Evolutionary conservation across 176 grass and related monocot genomes (phyloP).

Genomic region (Saccharum officinarum): DNA sequence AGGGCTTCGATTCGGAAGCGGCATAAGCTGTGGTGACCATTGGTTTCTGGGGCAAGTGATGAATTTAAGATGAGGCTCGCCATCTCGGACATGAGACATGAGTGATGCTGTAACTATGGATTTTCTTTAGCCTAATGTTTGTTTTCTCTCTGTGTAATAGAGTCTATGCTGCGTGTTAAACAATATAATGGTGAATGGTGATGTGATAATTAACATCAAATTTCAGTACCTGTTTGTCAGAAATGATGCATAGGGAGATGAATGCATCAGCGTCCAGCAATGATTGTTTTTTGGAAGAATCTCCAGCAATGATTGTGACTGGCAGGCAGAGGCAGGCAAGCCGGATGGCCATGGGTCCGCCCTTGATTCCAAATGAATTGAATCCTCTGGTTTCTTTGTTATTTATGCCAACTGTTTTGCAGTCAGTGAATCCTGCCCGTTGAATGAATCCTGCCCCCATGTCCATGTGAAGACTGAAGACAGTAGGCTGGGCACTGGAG

Average conservation of each 20-base stretch:
- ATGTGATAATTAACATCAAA: constrained; percentile 18
- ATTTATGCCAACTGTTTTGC: constrained; percentile 40
- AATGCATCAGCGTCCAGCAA: neutral
- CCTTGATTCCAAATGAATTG: constrained; percentile 35
- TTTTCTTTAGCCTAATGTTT: neutral
- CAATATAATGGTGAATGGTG: constrained; percentile 22
- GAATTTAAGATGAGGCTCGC: constrained; percentile 39
- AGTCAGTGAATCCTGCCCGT: constrained; percentile 19
- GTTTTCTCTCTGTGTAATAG: constrained; percentile 4
- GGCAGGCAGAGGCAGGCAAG: neutral
- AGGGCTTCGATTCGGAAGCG: neutral
- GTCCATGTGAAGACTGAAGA: neutral
- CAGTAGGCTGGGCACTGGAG: neutral
- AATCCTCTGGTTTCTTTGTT: constrained; percentile 36
- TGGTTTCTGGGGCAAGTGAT: neutral
- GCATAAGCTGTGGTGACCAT: neutral
- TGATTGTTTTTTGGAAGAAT: neutral
- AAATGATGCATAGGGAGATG: neutral
- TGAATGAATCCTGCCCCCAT: constrained; percentile 7
- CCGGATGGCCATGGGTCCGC: constrained; percentile 5
- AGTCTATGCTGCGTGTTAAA: constrained; percentile 23
- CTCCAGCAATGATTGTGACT: neutral
- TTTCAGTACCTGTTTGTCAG: neutral
- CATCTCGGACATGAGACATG: constrained; percentile 32
- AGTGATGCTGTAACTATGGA: constrained; percentile 18